Conservation (phyloP, 129 eudicot species). For the Artemisia tridentata region DNA sequence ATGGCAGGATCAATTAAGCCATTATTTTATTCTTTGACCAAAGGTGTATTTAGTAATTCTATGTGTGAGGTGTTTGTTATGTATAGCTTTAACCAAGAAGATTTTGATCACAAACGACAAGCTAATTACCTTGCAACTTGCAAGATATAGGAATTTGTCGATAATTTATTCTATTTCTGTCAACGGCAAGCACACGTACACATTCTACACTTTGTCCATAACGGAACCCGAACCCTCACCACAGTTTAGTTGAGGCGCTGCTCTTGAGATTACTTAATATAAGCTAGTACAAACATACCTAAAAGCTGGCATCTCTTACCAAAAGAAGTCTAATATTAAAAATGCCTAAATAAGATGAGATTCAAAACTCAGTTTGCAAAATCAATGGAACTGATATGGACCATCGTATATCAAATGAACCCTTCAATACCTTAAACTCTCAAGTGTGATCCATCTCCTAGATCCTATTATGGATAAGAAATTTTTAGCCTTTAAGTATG, state of each 20-base stretch:
- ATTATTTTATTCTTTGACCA: neutral
- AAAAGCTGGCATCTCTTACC: too few relatives aligned
- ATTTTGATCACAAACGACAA: neutral
- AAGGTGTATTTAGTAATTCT: neutral
- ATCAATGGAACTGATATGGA: neutral
- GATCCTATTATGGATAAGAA: neutral
- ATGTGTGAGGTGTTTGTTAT: neutral
- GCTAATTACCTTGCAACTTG: neutral
- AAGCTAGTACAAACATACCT: too few relatives aligned
- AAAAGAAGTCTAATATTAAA: too few relatives aligned
- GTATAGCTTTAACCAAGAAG: neutral
- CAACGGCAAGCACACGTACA: too few relatives aligned
- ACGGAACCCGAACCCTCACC: too few relatives aligned
- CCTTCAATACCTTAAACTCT: conserved; percentile 10
- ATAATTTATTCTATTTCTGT: neutral
- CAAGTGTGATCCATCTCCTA: neutral
- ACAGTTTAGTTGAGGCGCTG: too few relatives aligned
- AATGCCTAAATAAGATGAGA: neutral
- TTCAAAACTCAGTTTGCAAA: neutral
- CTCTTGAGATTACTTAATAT: too few relatives aligned
- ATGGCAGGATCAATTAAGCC: neutral
- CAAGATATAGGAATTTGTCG: neutral
- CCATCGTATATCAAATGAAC: neutral
- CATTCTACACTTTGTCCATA: too few relatives aligned
- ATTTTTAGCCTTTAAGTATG: neutral